Base-by-base conservation (phyloP, 2,329 filamentous ascomycete species). In the Colletotrichum sp. region DNA sequence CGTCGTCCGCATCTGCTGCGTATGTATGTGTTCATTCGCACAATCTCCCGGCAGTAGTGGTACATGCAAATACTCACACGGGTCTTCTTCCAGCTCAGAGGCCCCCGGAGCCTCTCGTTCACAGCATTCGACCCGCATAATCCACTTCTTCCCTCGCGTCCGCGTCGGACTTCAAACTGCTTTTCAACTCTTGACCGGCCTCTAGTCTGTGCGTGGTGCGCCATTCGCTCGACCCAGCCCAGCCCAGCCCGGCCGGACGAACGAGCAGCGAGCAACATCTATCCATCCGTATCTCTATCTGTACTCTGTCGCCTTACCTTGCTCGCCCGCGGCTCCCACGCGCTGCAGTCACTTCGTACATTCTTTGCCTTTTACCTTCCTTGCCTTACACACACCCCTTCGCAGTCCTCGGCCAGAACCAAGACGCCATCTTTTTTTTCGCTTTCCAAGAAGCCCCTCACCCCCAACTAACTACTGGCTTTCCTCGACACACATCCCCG, bases 61-160 rank as follows among this genome's bases (percentile, higher is more conserved):
- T 63, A 63, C 28, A 63, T 63, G 13, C 34, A 15, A 24, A 55
- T 55, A 55, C 68, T 32, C 10, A 55, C 49, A 55, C 69, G n/a
- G 63, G 24, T 30, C 60, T 28, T 15, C 12, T 34, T 16, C 8
- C 7, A 39, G 64, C 30, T 21, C 60, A 65, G 30, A 62, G n/a
- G 30, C 49, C 30, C 36, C 13, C 26, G 21, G 59, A 55, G 64
- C 68, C 59, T 71, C 55, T 59, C 60, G 18, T 34, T 44, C 39
- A 24, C 63, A 72, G 49, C 34, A 52, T 15, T 34, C 36, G 71
- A 70, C 57, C 66, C 71, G 66, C 62, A 68, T 49, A 62, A 62
- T 28, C 74, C 71, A 75, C 74, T 75, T 66, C 59, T 76, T 76
- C 74, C 66, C 71, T 71, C 67, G 36, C 44, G 65, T 77, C 74